phyloP scores from a whole-genome alignment of 129 eudicot genomes.

The Silybum marianum region DNA sequence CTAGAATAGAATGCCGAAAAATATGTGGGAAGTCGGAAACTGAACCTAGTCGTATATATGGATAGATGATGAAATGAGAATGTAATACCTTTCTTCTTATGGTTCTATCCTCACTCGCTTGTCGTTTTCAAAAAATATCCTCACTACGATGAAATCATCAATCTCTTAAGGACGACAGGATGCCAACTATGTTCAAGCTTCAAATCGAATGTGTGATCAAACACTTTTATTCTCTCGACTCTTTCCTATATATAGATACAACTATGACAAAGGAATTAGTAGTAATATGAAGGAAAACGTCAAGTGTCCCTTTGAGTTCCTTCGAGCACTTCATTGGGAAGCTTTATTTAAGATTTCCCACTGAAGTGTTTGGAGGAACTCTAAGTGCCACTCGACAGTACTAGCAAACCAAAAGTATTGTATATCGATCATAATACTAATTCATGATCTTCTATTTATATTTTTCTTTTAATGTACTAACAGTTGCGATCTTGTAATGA shows the following conservation, averaged over 20 bases:
- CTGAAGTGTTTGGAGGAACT: constrained; percentile 6
- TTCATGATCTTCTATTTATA: neutral
- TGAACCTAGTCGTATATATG: neutral
- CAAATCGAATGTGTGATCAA: neutral
- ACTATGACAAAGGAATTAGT: neutral
- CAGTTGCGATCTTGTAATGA: neutral
- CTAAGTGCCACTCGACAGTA: neutral
- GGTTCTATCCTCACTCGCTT: neutral
- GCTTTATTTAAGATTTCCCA: neutral
- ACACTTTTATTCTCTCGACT: neutral
- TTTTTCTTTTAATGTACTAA: neutral
- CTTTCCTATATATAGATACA: neutral
- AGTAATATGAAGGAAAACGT: neutral
- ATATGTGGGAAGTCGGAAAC: neutral
- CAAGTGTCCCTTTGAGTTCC: neutral
- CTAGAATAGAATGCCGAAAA: neutral
- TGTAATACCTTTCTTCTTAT: neutral
- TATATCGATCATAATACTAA: neutral
- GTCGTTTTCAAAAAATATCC: neutral
- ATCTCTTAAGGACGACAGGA: neutral
- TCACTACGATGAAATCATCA: neutral
- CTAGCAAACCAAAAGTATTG: neutral
- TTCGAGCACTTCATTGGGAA: constrained; percentile 1
- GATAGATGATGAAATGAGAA: neutral
- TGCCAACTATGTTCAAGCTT: neutral